Percentiles rank a stretch among this genome's conserved stretches.
These are phyloP conservation scores for Echites panduratus DNA, from an alignment of 257 asterid genomes.

Conservation along the genomic window DNA sequence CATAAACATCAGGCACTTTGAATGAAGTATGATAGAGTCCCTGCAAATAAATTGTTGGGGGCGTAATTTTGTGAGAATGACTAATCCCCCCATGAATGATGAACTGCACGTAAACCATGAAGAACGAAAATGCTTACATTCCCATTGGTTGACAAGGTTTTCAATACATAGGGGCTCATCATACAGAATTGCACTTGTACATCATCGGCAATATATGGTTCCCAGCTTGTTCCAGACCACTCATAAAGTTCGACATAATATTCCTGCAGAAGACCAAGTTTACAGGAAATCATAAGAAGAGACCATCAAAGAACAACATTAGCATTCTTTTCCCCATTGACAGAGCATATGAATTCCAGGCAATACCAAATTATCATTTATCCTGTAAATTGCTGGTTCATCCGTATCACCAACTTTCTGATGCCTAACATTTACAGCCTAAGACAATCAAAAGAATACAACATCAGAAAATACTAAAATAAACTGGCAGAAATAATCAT, in stretches of 20 bases:
- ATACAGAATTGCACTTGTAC: constrained; percentile 86
- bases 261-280: constrained; percentile 32
- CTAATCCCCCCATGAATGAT: background rate
- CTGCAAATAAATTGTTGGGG: constrained; percentile 23
- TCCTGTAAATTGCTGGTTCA: constrained; percentile 79
- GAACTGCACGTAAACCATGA: background rate
- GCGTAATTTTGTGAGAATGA: background rate
- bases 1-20: constrained; percentile 88
- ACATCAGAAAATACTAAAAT: background rate
- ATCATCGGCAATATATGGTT: constrained; percentile 65
- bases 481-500: background rate
- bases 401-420: constrained; percentile 58
- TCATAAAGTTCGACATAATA: constrained; percentile 64
- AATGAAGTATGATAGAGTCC: constrained; percentile 69
- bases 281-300: background rate
- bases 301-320: background rate
- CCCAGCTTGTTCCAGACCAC: constrained; percentile 85
- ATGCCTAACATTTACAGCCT: constrained; percentile 79
- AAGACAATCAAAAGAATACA: background rate
- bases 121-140: constrained; percentile 42
- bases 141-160: constrained; percentile 58
- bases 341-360: background rate
- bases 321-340: background rate
- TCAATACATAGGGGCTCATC: constrained; percentile 91
- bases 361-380: constrained; percentile 80